Base-by-base conservation (phyloP, 2,329 filamentous ascomycete species). In the Pseudogymnoascus sp. region DNA sequence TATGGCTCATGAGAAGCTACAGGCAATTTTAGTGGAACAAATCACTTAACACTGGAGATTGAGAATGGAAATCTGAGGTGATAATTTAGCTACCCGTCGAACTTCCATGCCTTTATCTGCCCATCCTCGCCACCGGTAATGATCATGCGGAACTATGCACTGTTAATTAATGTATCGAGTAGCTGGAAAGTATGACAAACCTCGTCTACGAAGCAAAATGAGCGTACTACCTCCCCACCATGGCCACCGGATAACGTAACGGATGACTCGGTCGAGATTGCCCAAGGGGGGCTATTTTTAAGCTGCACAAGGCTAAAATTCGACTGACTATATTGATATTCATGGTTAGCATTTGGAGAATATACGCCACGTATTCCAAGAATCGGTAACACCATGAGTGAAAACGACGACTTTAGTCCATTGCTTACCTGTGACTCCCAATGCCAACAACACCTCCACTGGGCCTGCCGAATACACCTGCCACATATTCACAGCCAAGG, bases 401-500 rank as follows among this genome's bases (percentile, higher is more conserved):
- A 78, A 56, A 33, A 19, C 29, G 11, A 33, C 9, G 29, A 2
- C 26, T 5, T 15, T 5, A 19, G 26, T 21, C 2, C 9, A 21
- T 56, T 56, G 17, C 82, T 73, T 77, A 88, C 86, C 88, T 87
- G 69, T 89, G 87, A 38, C 81, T 79, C n/a, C 88, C 88, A 1
- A 81, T 82, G 1, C 85, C 88, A 40, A 90, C 75, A 13, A 87
- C 81, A 0, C 84, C 83, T 2, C 81, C 82, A 40, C 85, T 83
- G 23, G 81, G 73, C 75, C 88, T 86, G 61, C 80, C 80, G 50
- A 83, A 75, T 40, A 93, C 79, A 70, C 88, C 85, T 17, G 88
- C 85, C 1, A 91, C 81, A 73, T 95, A 95, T 77, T 90, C 88
- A 67, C 88, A 91, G 3, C 78, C 81, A 5, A 93, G 73, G n/a